These are phyloP conservation scores for Alternaria sp. DNA, from an alignment of 2,329 filamentous ascomycete genomes.

Conservation along the genomic window DNA sequence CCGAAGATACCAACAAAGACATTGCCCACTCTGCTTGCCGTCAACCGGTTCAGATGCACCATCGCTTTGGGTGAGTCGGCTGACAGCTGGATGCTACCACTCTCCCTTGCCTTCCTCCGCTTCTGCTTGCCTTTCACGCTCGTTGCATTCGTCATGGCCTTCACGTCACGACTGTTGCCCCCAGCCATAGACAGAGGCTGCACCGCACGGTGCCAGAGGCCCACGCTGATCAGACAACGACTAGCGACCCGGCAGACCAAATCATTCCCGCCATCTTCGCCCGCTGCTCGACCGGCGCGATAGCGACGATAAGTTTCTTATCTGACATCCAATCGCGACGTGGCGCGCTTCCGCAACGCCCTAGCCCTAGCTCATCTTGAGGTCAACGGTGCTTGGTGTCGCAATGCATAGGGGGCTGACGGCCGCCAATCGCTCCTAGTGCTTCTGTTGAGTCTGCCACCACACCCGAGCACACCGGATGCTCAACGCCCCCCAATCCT, in stretches of 20 bases:
- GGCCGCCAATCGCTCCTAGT: slow-evolving; percentile 14
- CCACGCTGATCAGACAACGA: slow-evolving; percentile 43
- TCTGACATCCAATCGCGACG: slow-evolving; percentile 31
- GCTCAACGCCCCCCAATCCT: slow-evolving; percentile 18
- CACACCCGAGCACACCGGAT: slow-evolving; percentile 21
- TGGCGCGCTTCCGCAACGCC: slow-evolving; percentile 35
- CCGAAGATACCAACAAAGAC: slow-evolving; percentile 7
- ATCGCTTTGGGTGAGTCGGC: not conserved
- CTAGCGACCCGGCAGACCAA: slow-evolving; percentile 30
- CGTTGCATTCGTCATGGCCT: not conserved
- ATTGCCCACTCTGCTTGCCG: not conserved
- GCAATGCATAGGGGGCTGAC: slow-evolving; percentile 38
- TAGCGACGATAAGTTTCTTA: slow-evolving; percentile 34
- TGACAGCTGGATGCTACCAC: slow-evolving; percentile 2
- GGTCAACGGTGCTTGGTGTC: slow-evolving; percentile 35
- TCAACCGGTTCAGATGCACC: not conserved
- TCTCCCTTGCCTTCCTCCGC: not conserved
- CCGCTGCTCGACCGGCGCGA: slow-evolving; percentile 29
- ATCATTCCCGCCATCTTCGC: slow-evolving; percentile 27
- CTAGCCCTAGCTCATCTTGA: slow-evolving; percentile 21
- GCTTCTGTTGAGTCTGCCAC: slow-evolving; percentile 36
- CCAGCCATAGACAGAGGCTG: slow-evolving; percentile 5
- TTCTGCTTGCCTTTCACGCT: not conserved
- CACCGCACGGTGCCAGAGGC: slow-evolving; percentile 13
- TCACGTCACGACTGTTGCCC: slow-evolving; percentile 7